Percentiles rank a stretch among this genome's conserved stretches.
These are phyloP conservation scores for Irpex sp. DNA, from an alignment of 1,284 basidiomycete genomes.

Conservation along the genomic window DNA sequence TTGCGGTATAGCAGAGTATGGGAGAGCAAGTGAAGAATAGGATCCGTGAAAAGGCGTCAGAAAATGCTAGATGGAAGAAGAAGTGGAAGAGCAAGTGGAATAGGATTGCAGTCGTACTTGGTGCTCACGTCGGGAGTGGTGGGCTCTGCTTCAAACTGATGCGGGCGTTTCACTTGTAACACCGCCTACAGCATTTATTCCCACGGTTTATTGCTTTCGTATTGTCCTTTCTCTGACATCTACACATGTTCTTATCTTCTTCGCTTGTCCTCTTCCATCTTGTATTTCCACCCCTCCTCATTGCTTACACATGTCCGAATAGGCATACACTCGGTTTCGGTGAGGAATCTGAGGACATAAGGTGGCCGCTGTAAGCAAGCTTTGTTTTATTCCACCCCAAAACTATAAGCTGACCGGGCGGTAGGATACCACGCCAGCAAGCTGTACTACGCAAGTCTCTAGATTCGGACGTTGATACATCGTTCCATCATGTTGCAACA, in stretches of 20 bases:
- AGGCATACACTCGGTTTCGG: background rate
- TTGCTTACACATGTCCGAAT: background rate
- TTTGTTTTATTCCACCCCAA: background rate
- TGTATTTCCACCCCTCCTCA: background rate
- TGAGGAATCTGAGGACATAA: background rate
- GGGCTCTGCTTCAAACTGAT: constrained; percentile 4
- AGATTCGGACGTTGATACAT: background rate
- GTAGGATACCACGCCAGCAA: background rate
- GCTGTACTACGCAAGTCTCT: background rate
- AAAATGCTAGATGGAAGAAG: constrained; percentile 18
- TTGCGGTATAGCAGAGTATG: constrained; percentile 5
- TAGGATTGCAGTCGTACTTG: constrained; percentile 21
- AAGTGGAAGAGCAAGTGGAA: constrained; percentile 17
- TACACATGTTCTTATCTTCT: background rate
- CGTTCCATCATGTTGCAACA: background rate
- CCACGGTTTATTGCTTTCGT: background rate
- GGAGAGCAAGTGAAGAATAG: background rate
- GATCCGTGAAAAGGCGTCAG: constrained; percentile 14
- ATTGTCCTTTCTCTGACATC: background rate
- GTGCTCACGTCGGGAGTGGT: constrained; percentile 15
- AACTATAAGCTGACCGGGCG: background rate
- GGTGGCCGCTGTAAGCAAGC: background rate
- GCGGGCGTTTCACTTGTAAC: background rate
- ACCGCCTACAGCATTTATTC: background rate
- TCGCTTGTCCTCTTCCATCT: background rate